Conservation (phyloP, 768 basidiomycete genomes). For the Arthromyces matolae region DNA sequence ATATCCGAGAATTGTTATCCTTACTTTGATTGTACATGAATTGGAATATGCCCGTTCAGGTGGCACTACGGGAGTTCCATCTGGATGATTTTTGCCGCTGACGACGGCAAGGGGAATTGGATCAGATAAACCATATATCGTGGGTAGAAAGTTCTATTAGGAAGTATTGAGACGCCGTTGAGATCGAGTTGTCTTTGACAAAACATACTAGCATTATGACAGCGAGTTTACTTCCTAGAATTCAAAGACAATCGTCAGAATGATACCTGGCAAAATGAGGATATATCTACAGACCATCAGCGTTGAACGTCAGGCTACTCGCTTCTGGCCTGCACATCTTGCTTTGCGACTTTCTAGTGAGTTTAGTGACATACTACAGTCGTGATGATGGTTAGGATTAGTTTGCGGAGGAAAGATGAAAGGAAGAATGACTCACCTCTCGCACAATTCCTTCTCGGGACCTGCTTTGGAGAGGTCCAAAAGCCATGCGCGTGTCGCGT, state of each 20-base stretch:
- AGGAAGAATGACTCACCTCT: constrained; percentile 28
- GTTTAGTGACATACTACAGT: constrained; percentile 38
- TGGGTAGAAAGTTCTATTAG: constrained; percentile 61
- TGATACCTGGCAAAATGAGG: background rate
- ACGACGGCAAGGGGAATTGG: constrained; percentile 67
- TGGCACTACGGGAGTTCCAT: constrained; percentile 45
- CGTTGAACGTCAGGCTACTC: constrained; percentile 66
- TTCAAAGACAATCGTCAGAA: background rate
- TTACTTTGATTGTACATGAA: constrained; percentile 78
- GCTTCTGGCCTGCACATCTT: constrained; percentile 59
- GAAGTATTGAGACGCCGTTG: background rate
- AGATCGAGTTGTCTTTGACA: background rate
- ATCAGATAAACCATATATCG: constrained; percentile 66
- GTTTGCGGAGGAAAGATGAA: background rate
- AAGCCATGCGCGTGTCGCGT: constrained; percentile 72
- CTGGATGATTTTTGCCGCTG: constrained; percentile 53
- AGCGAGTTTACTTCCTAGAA: constrained; percentile 57
- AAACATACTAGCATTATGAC: constrained; percentile 62
- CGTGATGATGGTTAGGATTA: background rate
- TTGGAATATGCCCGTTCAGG: constrained; percentile 61
- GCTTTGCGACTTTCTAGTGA: constrained; percentile 36
- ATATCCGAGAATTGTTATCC: background rate
- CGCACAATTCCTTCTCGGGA: constrained; percentile 54
- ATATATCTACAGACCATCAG: constrained; percentile 44
- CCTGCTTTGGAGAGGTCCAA: constrained; percentile 46